Evolutionary conservation across 257 asterid genomes (phyloP).

Genomic region (Solanum habrochaites): DNA sequence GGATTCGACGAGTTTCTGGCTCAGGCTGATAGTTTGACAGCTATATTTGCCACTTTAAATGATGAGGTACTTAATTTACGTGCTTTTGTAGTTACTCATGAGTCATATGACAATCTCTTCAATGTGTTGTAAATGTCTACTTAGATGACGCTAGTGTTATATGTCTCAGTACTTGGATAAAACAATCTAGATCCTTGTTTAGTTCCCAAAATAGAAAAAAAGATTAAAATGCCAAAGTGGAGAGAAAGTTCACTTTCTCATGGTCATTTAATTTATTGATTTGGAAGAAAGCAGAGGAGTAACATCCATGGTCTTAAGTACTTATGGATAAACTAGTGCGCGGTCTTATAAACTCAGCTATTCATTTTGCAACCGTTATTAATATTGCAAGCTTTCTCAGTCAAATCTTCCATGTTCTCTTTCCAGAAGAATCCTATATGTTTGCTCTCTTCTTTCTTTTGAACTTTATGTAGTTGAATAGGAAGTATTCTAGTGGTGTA

Average conservation of each 20-base stretch:
- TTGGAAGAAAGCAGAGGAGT: background rate
- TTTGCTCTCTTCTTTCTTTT: background rate
- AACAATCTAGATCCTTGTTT: background rate
- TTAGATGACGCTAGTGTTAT: background rate
- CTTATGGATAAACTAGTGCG: background rate
- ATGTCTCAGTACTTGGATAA: background rate
- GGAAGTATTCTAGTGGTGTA: background rate
- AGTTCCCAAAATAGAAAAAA: background rate
- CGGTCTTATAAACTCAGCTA: background rate
- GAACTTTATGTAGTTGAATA: background rate
- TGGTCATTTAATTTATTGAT: background rate
- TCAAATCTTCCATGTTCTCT: background rate
- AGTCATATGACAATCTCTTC: background rate
- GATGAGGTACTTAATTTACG: slow-evolving; percentile 59
- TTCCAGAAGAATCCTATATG: background rate
- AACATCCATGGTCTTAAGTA: background rate
- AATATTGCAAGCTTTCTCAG: background rate
- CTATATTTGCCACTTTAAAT: slow-evolving; percentile 93
- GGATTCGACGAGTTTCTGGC: slow-evolving; percentile 92
- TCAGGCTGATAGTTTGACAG: slow-evolving; percentile 94
- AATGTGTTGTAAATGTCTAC: background rate
- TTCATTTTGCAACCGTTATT: background rate
- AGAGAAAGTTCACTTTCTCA: background rate
- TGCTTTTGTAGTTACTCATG: background rate
- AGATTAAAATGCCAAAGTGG: background rate